Conservation (phyloP, 73 alveolate species). For the Paramecium caudatum region DNA sequence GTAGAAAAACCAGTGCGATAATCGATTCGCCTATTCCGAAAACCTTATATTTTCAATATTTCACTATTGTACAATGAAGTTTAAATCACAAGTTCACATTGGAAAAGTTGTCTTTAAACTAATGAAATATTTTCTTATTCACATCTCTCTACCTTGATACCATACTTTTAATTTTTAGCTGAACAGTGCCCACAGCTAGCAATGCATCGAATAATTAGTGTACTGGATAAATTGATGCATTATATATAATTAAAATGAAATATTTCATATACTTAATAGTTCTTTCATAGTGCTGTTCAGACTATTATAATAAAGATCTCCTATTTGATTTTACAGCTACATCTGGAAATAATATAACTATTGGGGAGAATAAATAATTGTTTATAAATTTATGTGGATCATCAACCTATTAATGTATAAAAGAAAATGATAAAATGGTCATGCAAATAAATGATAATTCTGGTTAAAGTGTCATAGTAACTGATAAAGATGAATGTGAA, state of each 20-base stretch:
- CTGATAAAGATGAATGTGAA: conserved; percentile 17
- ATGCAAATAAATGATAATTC: conserved; percentile 19
- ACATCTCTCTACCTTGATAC: neutral
- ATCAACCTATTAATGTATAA: neutral
- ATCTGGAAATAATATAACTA: neutral
- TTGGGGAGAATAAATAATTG: neutral
- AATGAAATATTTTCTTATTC: neutral
- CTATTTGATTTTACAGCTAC: conserved; percentile 9
- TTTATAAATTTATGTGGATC: conserved; percentile 19
- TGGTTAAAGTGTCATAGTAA: neutral
- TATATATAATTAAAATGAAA: conserved; percentile 14
- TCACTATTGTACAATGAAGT: conserved; percentile 14
- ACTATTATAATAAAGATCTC: neutral
- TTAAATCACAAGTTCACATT: neutral
- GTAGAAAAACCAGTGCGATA: conserved; percentile 20
- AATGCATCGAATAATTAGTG: neutral
- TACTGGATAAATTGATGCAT: neutral
- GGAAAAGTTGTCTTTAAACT: conserved; percentile 18
- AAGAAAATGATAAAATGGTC: neutral
- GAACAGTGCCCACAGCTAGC: neutral
- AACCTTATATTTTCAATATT: conserved; percentile 19
- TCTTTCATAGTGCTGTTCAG: neutral
- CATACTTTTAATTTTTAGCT: neutral
- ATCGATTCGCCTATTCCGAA: neutral
- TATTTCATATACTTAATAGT: neutral